Evolutionary conservation across 2,329 filamentous ascomycete genomes (phyloP), one percentile per base, ranked within the genome.

Genomic region (Colletotrichum somersetense): DNA sequence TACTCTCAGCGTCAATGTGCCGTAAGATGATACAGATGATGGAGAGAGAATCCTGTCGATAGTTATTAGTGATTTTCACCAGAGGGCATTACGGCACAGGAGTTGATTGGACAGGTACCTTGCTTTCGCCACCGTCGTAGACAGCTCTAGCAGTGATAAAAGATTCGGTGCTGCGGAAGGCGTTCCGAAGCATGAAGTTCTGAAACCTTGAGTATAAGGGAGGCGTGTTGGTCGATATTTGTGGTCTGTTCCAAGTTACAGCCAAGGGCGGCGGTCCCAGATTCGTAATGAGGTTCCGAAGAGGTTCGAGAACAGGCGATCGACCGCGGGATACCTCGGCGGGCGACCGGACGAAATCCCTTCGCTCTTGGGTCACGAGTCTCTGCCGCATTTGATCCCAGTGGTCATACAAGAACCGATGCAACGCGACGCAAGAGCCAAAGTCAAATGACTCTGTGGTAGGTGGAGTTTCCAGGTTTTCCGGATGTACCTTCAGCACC

Each of bases 121-220:
- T 92, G 81, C 89, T 92, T 80, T 92, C 90, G 26, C 91, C 91
- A 44, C 91, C 91, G 77, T 93, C 91, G 76, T 92, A 93, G 16
- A 93, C 89, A 35, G 91, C 90, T 30, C 90, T 85, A 33, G 89
- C 88, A 2, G 89, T 91, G 30, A 91, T 80, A 71, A 91, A 89
- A 3, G 89, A 91, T 75, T 92, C 91, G 0, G 88, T 89, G 75
- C 88, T 89, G 48, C 89, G 86, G 74, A 91, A 91, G 2, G 91
- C 91, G 77, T 92, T 92, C 23, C 88, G 87, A 57, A 93, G 85
- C 91, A 93, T 93, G 76, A 93, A 93, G 74, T 92, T 89, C 75
- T 93, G 91, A 75, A 93, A 93, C 33, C 90, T 85, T 2, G 90
- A 92, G 78, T 92, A 93, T 8, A 88, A 83, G 1, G 89, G 88